Conservation (phyloP, 2,329 filamentous ascomycete genomes). For the Phaeosphaeriaceae sp. region DNA sequence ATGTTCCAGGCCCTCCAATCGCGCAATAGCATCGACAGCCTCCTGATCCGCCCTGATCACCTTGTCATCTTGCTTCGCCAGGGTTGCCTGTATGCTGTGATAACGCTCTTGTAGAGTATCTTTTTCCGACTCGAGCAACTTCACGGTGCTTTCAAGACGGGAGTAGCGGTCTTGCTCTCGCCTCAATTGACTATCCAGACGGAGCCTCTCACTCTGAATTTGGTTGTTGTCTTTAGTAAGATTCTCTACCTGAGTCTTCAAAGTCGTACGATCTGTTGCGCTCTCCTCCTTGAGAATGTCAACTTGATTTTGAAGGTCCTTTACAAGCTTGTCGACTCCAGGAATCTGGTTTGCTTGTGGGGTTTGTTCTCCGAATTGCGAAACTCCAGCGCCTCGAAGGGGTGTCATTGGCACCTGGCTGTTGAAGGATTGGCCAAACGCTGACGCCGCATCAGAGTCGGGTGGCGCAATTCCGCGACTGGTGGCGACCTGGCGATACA, state of each 20-base stretch:
- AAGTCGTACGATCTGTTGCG: slow-evolving; percentile 76
- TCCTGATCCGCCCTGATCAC: slow-evolving; percentile 94
- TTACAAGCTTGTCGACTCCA: slow-evolving; percentile 77
- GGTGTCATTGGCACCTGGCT: slow-evolving; percentile 49
- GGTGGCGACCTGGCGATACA: slow-evolving; percentile 93
- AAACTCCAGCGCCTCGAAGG: slow-evolving; percentile 43
- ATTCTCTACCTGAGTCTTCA: slow-evolving; percentile 84
- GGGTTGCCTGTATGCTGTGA: slow-evolving; percentile 76
- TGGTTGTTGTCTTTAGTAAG: slow-evolving; percentile 82
- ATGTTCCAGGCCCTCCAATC: slow-evolving; percentile 85
- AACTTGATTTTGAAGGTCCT: slow-evolving; percentile 87
- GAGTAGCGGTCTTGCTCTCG: slow-evolving; percentile 84
- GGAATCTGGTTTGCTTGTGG: slow-evolving; percentile 65
- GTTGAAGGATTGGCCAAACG: slow-evolving; percentile 31
- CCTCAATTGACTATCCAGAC: slow-evolving; percentile 78
- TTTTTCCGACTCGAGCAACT: slow-evolving; percentile 83
- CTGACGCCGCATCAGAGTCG: slow-evolving; percentile 20
- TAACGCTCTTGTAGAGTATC: slow-evolving; percentile 83
- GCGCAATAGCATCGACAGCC: slow-evolving; percentile 80
- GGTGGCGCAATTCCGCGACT: slow-evolving; percentile 69
- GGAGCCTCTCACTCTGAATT: slow-evolving; percentile 81
- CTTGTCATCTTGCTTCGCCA: slow-evolving; percentile 86
- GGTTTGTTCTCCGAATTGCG: slow-evolving; percentile 47
- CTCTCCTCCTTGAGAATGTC: slow-evolving; percentile 89
- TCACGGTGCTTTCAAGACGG: slow-evolving; percentile 88